Base-by-base conservation (phyloP, 2,329 filamentous ascomycete species). In the Nemania diffusa region DNA sequence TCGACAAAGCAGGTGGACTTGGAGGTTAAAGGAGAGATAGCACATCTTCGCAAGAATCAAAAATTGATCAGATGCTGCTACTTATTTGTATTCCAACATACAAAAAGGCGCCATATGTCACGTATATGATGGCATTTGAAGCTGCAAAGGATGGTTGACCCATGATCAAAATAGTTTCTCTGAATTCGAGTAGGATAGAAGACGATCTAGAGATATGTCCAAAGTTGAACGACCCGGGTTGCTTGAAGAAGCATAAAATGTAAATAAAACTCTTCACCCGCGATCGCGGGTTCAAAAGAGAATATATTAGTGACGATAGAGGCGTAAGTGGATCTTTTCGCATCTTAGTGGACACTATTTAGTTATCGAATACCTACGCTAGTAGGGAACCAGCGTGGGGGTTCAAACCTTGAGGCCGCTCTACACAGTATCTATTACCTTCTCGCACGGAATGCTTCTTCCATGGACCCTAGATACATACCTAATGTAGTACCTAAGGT, bases 81-180 rank as follows among this genome's bases (percentile, higher is more conserved):
- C 46, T 52, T 57, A 11, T 3, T n/a, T 40, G 55, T 7, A 51
- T 50, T 51, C 9, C 42, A 11, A 72, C 87, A 64, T 83, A 95
- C 92, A 96, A 82, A 78, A 96, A 96, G 57, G 85, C 83, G 70
- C 86, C 91, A 82, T 94, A 94, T 57, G 91, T 93, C 60, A 93
- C 82, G 77, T 94, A 95, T 77, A 96, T 91, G 78, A 95, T 84
- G 84, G 92, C 92, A 83, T 95, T 94, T 34, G 92, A 94, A 77
- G 92, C 92, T 85, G 87, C 82, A 63, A 84, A 88, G 1, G 92
- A 94, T 65, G 91, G 92, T 72, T 90, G 86, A 22, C 91, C 91
- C 92, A 95, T 96, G 53, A 57, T n/a, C 4, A 40, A 32, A 9
- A 46, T 27, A 46, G 11, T 51, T 27, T 22, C 17, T 20, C 20